Evolutionary conservation across 352 stramenopile species (phyloP), one percentile per base, ranked within the genome.

Genomic region (Globisporangium acanthophoron): DNA sequence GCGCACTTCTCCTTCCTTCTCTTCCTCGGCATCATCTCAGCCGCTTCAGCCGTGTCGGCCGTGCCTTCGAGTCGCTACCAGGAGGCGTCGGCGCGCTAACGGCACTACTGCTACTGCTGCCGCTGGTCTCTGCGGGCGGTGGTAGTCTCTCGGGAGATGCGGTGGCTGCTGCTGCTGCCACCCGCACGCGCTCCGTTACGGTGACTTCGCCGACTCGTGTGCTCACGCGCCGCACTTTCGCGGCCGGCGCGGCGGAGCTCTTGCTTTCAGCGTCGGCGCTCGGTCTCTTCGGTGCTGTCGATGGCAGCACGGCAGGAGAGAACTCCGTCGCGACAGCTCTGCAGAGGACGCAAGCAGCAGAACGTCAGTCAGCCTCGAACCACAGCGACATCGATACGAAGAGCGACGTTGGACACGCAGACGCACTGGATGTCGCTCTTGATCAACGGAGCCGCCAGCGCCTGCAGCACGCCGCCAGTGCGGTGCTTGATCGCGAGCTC

Each of bases 401-500:
- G 37, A 18, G 3, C 37, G 11, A 37, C 43, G 15, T 53, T 21
- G 3, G 2, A 53, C 0, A 39, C 52, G 15, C 33, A 53, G 33
- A 76, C 78, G 24, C 70, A 88, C 84, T 79, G 63, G 49, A 92
- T 76, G 44, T 92, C 81, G 44, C 69, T 65, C 57, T 79, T 80
- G 27, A 87, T 15, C 33, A 93, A 55, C 0, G 78, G 69, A 9
- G 69, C 65, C 31, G 76, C 49, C n/a, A 92, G 60, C 21, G 70
- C 69, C 41, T 83, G 73, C 12, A 93, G 57, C 24, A 71, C 55
- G 12, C 82, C 82, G 31, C 77, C 70, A 12, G 73, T 86, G 20
- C 76, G 78, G 48, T 74, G 66, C 60, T 90, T 92, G 69, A 92
- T 94, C 49, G 82, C 80, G n/a, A 78, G 61, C 54, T 94, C 85